Conservation (phyloP, 225 moss, liverwort and hornwort species). For the Pleurozium schreberi region DNA sequence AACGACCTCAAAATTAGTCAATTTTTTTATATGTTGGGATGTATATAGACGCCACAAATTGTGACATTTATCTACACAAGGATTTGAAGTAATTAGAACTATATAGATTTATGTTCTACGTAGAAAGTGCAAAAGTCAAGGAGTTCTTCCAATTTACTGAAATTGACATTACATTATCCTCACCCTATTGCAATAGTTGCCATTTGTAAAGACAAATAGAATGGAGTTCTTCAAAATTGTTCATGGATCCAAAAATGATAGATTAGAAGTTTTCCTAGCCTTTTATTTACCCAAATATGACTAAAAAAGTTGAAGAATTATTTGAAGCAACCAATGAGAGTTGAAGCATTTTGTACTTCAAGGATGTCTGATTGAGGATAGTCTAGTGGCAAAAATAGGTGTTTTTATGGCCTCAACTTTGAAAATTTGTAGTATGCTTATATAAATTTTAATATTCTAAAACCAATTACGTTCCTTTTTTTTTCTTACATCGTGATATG, state of each 20-base stretch:
- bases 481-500: too few relatives aligned
- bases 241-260: too few relatives aligned
- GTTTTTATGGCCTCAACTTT: accelerated
- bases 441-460: not conserved
- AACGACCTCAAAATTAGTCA: too few relatives aligned
- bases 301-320: not conserved
- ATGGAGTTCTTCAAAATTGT: not conserved
- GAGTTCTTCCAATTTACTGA: accelerated
- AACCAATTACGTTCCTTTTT: not conserved
- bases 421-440: not conserved
- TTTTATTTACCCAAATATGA: not conserved
- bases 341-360: not conserved
- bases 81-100: accelerated
- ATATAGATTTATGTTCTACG: accelerated
- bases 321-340: not conserved
- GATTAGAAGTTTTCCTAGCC: accelerated
- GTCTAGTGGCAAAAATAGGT: not conserved
- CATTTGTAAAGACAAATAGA: not conserved
- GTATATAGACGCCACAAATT: not conserved
- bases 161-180: too few relatives aligned
- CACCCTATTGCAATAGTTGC: not conserved
- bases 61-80: too few relatives aligned
- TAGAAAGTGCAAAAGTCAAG: not conserved
- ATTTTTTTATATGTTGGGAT: not conserved
- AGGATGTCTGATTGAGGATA: too few relatives aligned